A percentile compares a stretch with the other conserved stretches of the same genome.
phyloP scores from a whole-genome alignment of 305 asterid genomes.

The Fraxinus xanthoxyloides region DNA sequence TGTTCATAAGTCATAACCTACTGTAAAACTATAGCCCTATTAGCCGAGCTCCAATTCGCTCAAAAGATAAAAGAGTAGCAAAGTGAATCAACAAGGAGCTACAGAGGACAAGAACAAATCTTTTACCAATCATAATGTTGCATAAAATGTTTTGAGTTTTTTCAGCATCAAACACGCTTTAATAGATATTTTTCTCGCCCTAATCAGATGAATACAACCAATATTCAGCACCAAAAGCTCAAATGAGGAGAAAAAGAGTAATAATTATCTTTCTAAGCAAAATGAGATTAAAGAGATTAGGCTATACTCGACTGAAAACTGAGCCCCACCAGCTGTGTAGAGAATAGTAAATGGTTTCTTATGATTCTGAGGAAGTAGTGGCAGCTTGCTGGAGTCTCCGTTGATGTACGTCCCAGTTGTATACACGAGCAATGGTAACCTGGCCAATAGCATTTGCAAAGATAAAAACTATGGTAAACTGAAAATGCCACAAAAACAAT shows the following conservation, averaged over 20 bases:
- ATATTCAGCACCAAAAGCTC: constrained; percentile 21
- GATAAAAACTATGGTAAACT: background rate
- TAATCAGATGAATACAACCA: constrained; percentile 7
- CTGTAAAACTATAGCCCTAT: background rate
- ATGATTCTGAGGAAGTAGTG: constrained; percentile 35
- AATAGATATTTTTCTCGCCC: constrained; percentile 5
- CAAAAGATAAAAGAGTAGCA: background rate
- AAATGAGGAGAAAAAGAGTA: constrained; percentile 2
- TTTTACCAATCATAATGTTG: background rate
- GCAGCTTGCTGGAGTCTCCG: constrained; percentile 67
- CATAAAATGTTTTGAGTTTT: background rate
- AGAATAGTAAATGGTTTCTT: constrained; percentile 3
- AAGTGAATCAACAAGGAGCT: background rate
- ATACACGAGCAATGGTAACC: constrained; percentile 92
- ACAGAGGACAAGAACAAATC: background rate
- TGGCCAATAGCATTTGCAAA: constrained; percentile 26
- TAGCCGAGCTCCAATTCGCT: background rate
- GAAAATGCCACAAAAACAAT: background rate
- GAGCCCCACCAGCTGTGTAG: constrained; percentile 9
- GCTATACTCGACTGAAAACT: constrained; percentile 16
- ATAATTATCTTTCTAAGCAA: constrained; percentile 6
- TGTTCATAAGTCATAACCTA: background rate
- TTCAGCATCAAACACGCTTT: constrained; percentile 9
- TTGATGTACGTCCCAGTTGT: constrained; percentile 97
- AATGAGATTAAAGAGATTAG: constrained; percentile 14